phyloP scores from a whole-genome alignment of 1,284 basidiomycete species.

The Hymenochaete sp. region DNA sequence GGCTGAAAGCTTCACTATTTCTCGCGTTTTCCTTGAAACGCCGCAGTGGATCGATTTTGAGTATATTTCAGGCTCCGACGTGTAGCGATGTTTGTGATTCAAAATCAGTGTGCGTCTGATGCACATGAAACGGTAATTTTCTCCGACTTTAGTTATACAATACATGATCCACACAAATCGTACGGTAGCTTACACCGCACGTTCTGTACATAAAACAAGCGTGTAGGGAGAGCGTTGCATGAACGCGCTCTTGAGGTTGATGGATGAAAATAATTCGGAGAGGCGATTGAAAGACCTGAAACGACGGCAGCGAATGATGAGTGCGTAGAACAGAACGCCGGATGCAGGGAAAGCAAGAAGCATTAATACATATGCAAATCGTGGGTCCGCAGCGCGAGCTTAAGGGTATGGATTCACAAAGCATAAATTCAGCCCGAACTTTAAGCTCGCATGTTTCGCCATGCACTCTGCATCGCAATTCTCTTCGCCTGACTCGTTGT shows the following conservation, averaged over 20 bases:
- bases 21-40: slow-evolving; percentile 39
- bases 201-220: too few relatives aligned
- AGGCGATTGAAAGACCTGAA: too few relatives aligned
- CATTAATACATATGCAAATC: slow-evolving; percentile 11
- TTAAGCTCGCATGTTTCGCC: slow-evolving; percentile 26
- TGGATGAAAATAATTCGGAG: too few relatives aligned
- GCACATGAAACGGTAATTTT: too few relatives aligned
- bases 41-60: slow-evolving; percentile 49
- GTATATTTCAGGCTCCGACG: slow-evolving; percentile 27
- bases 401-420: neutral
- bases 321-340: neutral
- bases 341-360: slow-evolving; percentile 3
- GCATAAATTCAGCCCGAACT: too few relatives aligned
- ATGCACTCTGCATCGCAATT: slow-evolving; percentile 38
- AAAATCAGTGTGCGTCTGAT: neutral
- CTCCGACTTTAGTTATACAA: too few relatives aligned
- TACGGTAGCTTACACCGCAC: too few relatives aligned
- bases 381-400: slow-evolving; percentile 8
- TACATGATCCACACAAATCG: too few relatives aligned
- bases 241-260: too few relatives aligned
- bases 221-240: too few relatives aligned
- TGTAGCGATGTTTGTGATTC: neutral
- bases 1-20: slow-evolving; percentile 36
- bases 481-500: slow-evolving; percentile 29
- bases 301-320: neutral